Evolutionary conservation across 2,329 filamentous ascomycete genomes (phyloP), one percentile per base, ranked within the genome.

Genomic region (Gaeumannomyces tritici): DNA sequence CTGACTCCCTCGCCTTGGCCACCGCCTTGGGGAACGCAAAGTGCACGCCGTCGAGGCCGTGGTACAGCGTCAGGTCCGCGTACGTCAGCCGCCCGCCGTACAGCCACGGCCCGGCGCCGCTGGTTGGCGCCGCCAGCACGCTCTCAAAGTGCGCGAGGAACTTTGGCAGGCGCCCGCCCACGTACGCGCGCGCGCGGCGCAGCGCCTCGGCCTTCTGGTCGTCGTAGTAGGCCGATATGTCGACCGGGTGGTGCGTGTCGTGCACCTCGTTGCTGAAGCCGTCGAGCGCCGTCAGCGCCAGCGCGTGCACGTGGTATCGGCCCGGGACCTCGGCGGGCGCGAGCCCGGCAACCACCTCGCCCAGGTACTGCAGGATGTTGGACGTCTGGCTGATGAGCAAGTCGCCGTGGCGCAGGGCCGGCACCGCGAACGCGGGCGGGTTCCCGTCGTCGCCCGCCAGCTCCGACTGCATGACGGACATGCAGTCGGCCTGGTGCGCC

Each of bases 231-330:
- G 82, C 70, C 1, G 72, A 70, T 0, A 76, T 70, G 1, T 83
- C 79, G 61, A 91, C 76, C 1, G 90, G 90, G 69, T 93, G 90
- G 71, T 93, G 90, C 29, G 84, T 86, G 68, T 93, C 88, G 70
- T 93, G 90, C 0, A 84, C 73, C 74, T 93, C 90, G 66, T 88
- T 86, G 69, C 83, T 83, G 58, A 93, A 73, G 0, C 83, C 83
- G 68, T 93, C 90, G 24, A 93, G 74, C 1, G 88, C 86, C 3
- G 89, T 92, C 63, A 92, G 73, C 0, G 81, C 79, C 31, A 92
- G 79, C 59, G 78, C 79, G 63, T 90, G 85, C 65, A 91, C 76
- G 62, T 82, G 79, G 65, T 82, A 87, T 57, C 82, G 72, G 60
- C 73, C 72, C 2, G 78, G 79, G 4, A 73, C 70, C 2, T 72